Conservation (phyloP, 805 yeast species). For the Ogataea nakhonphanomensis region DNA sequence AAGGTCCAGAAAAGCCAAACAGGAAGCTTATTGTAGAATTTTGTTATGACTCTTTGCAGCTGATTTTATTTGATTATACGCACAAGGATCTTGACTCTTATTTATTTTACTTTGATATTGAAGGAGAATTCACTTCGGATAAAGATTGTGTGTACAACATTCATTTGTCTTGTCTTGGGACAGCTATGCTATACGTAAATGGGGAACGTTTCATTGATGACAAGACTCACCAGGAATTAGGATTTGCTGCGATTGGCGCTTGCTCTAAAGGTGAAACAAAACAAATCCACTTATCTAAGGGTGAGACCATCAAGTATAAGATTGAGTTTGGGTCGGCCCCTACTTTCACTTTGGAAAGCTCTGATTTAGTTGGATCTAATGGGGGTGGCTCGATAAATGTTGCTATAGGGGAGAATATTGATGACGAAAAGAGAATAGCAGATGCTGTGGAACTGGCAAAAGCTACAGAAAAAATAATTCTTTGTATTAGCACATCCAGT, state of each 20-base stretch:
- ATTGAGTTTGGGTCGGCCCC: conserved; percentile 43
- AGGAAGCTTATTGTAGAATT: conserved; percentile 31
- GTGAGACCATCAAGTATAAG: conserved; percentile 33
- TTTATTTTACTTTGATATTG: conserved; percentile 39
- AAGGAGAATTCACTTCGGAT: conserved; percentile 37
- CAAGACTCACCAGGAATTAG: conserved; percentile 39
- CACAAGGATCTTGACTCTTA: conserved; percentile 18
- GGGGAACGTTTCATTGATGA: conserved; percentile 44
- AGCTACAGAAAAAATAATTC: conserved; percentile 48
- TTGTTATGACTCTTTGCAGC: conserved; percentile 15
- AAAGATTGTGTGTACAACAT: conserved; percentile 39
- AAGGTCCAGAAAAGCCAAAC: conserved; percentile 24
- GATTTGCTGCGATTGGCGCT: conserved; percentile 40
- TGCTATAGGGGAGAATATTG: conserved; percentile 23
- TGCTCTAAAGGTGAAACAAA: conserved; percentile 17
- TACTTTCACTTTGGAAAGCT: conserved; percentile 28
- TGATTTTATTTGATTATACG: conserved; percentile 25
- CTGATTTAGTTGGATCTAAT: conserved; percentile 17
- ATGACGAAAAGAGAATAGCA: conserved; percentile 32
- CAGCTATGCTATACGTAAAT: conserved; percentile 41
- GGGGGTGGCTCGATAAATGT: conserved; percentile 34
- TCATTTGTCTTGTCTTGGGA: conserved; percentile 40
- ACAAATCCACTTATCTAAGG: conserved; percentile 31
- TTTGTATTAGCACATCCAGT: conserved; percentile 48
- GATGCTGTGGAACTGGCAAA: conserved; percentile 49